Conservation (phyloP, 2,329 filamentous ascomycete species). For the Monosporascus sp. region DNA sequence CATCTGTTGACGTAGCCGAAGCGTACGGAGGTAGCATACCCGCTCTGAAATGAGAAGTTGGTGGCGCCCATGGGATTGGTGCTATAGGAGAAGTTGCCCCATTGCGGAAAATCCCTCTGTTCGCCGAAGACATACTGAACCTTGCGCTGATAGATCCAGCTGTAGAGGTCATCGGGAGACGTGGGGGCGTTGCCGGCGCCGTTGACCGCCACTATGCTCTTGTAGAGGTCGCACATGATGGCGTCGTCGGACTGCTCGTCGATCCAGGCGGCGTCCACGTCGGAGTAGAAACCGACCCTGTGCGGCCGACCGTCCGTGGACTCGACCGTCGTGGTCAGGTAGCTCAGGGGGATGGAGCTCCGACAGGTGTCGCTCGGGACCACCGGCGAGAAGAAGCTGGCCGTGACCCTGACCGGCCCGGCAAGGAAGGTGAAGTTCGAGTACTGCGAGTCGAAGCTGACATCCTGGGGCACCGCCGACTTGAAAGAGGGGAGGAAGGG, state of each 20-base stretch:
- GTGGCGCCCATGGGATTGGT: constrained; percentile 32
- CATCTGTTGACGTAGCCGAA: constrained; percentile 57
- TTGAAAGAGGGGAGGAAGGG: constrained; percentile 27
- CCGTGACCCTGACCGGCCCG: constrained; percentile 30
- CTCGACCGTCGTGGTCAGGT: constrained; percentile 63
- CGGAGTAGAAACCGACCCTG: constrained; percentile 58
- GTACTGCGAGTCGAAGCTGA: constrained; percentile 39
- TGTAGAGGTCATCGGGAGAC: constrained; percentile 62
- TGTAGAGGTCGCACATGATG: constrained; percentile 62
- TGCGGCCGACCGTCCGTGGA: constrained; percentile 45
- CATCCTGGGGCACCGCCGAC: constrained; percentile 32
- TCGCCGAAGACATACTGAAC: constrained; percentile 69
- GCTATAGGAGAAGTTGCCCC: constrained; percentile 66
- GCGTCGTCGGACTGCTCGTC: constrained; percentile 62
- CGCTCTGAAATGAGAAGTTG: constrained; percentile 18
- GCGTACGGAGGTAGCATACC: constrained; percentile 37
- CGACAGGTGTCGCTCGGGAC: constrained; percentile 73
- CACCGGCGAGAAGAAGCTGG: constrained; percentile 65
- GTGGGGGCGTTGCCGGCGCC: constrained; percentile 40
- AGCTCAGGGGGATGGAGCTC: constrained; percentile 74
- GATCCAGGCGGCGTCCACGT: constrained; percentile 72
- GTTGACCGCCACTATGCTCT: constrained; percentile 31
- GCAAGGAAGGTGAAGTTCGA: constrained; percentile 40
- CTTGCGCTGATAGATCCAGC: constrained; percentile 54
- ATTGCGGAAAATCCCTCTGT: constrained; percentile 53